Evolutionary conservation across 2,329 filamentous ascomycete species (phyloP), one percentile per base, ranked within the genome.

Genomic region (Mollisia scopiformis): DNA sequence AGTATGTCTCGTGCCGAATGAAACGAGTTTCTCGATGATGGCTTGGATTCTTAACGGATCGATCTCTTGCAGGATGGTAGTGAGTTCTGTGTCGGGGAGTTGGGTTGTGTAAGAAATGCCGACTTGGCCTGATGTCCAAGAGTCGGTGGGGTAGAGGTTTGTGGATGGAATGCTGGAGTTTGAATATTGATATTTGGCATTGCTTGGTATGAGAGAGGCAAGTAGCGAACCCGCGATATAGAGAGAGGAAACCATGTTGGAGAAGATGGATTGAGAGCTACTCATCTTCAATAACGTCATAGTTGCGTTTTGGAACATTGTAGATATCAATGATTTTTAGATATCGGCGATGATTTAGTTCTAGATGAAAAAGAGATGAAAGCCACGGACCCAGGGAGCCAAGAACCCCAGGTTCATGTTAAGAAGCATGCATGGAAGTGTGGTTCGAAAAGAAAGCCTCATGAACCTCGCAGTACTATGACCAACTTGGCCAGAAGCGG

Each of bases 1-100:
- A 1, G 84, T 86, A 67, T 86, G 83, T 7, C 84, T 77, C 5
- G 84, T 86, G 28, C 82, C 83, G 63, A 85, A 87, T 16, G 77
- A 80, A 3, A 81, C 83, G 1, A 86, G 78, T 64, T 80, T 85
- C 55, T 75, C 73, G 63, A 86, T 81, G 59, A 75, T 83, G 8
- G 76, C 73, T 66, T 84, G 74, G 64, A 86, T 80, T 46, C 79
- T 78, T 2, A 73, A 69, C 4, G 80, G 66, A 19, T 61, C 59
- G 33, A 68, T 57, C 35, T 64, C 43, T 3, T 37, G 13, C 28
- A 67, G 61, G n/a, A 66, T 62, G 5, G 56, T 41, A 1, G 54
- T 59, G 11, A 67, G 43, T 56, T 68, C 66, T 1, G 55, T 7
- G 23, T 63, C 58, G 6, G 66, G 65, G 13, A 64, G 57, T 46